Evolutionary conservation across 768 basidiomycete species (phyloP), one percentile per base, ranked within the genome.

Genomic region (Calocybe gangraenosa): DNA sequence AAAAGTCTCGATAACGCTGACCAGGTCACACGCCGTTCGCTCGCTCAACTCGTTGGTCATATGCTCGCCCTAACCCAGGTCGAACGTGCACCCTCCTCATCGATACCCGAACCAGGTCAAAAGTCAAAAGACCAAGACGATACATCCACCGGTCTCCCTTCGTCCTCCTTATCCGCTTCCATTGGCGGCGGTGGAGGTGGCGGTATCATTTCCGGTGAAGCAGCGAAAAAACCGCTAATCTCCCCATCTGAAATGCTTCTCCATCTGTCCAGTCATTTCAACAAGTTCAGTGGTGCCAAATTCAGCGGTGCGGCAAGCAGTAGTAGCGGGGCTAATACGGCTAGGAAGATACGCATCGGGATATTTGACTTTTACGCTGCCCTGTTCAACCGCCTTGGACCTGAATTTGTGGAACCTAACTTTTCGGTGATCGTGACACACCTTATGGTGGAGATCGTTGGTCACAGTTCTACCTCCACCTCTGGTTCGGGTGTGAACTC

Each of bases 311-410:
- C 6, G 5, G 11, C 25, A 28, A 28, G 25, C 25, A 11, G 25
- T 11, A 28, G 25, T 28, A 28, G 25, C 25, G 25, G 6, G 25
- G 25, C 25, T 28, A 28, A 6, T 28, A 28, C 25, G 25, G 73
- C 85, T 1, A 80, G 87, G 31, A 83, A 83, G 63, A 78, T 79
- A 2, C 79, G 88, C 17, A 83, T 92, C 25, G 92, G 91, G 6
- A 77, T 98, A 18, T 84, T 96, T 58, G 91, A 96, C 51, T 84
- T 91, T 54, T 96, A 97, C 57, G 75, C 82, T 4, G 79, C 87
- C 0, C 63, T 95, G 2, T 73, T 98, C 51, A 78, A 74, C 3
- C 73, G 76, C 8, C 80, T 98, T 7, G 95, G 94, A 0, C 50
- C 83, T 2, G 58, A 65, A 1, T 98, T 88, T 59, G 81, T 91